These are phyloP conservation scores for Peronospora farinosa DNA, from an alignment of 352 stramenopile species.

Conservation along the genomic window DNA sequence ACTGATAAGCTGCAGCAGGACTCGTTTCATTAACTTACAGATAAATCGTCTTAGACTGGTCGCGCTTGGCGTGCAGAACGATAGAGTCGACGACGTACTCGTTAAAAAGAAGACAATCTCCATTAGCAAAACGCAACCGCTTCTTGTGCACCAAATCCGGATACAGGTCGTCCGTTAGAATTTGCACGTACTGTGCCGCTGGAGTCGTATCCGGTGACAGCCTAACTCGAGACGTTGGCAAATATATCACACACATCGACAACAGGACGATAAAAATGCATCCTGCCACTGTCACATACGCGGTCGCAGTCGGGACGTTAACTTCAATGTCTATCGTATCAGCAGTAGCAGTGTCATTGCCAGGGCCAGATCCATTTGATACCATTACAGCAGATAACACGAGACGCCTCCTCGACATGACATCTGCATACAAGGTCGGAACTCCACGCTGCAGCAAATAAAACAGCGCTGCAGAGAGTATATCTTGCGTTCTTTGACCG, in stretches of 20 bases:
- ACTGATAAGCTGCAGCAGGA: too few species aligned
- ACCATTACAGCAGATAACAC: slow-evolving; percentile 14
- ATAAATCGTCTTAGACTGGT: slow-evolving; percentile 58
- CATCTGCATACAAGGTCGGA: slow-evolving; percentile 21
- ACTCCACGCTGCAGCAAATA: slow-evolving; percentile 51
- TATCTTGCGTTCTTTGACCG: slow-evolving; percentile 16
- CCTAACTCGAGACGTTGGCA: slow-evolving; percentile 48
- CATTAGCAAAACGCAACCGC: slow-evolving; percentile 52
- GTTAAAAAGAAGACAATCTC: slow-evolving; percentile 57
- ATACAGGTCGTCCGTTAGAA: slow-evolving; percentile 67
- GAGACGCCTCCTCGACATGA: slow-evolving; percentile 19
- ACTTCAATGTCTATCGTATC: slow-evolving; percentile 43
- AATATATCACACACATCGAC: slow-evolving; percentile 46
- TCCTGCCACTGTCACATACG: slow-evolving; percentile 39
- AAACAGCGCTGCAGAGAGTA: slow-evolving; percentile 37
- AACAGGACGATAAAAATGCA: slow-evolving; percentile 51
- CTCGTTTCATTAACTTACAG: slow-evolving; percentile 20
- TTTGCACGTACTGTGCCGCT: slow-evolving; percentile 59
- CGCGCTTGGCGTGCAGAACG: slow-evolving; percentile 49
- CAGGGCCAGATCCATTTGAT: slow-evolving; percentile 12
- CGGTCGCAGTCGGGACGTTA: slow-evolving; percentile 37
- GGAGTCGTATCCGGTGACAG: slow-evolving; percentile 55
- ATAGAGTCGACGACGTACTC: slow-evolving; percentile 64
- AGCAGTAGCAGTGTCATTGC: slow-evolving; percentile 3
- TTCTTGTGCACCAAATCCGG: slow-evolving; percentile 70